Evolutionary conservation across 2,329 filamentous ascomycete genomes (phyloP).

Genomic region (Dactylellina haptotyla): DNA sequence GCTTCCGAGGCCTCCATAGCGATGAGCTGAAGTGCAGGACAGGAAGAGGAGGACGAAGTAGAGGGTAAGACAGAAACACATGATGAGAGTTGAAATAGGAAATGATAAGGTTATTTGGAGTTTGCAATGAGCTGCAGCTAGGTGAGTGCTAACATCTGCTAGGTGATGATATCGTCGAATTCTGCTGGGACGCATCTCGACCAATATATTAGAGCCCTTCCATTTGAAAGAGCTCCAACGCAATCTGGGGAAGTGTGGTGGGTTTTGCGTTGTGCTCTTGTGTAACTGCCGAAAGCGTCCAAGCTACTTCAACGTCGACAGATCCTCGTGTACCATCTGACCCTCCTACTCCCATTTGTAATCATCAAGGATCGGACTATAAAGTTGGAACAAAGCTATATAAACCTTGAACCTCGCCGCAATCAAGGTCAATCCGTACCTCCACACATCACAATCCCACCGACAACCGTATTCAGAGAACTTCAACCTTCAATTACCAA

Average conservation of each 20-base stretch:
- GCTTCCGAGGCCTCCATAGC: background rate
- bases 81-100: background rate
- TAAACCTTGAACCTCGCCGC: too few species aligned
- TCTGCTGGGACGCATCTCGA: too few species aligned
- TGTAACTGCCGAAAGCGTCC: slow-evolving; percentile 44
- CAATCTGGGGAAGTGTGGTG: slow-evolving; percentile 25
- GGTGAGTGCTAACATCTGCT: too few species aligned
- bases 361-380: background rate
- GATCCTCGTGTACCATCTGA: background rate
- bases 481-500: background rate
- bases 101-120: background rate
- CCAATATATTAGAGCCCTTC: background rate
- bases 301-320: slow-evolving; percentile 10
- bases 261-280: slow-evolving; percentile 36
- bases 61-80: background rate
- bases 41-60: background rate
- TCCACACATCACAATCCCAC: too few species aligned
- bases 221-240: background rate
- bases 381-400: too few species aligned
- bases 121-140: background rate
- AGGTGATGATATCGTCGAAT: too few species aligned
- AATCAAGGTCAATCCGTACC: too few species aligned
- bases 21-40: background rate
- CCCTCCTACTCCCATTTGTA: slow-evolving; percentile 5
- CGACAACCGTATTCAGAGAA: too few species aligned